A percentile compares a stretch with the other conserved stretches of the same genome.
These are phyloP conservation scores for Fragilariopsis cylindrus DNA, from an alignment of 108 stramenopile genomes.

Conservation along the genomic window DNA sequence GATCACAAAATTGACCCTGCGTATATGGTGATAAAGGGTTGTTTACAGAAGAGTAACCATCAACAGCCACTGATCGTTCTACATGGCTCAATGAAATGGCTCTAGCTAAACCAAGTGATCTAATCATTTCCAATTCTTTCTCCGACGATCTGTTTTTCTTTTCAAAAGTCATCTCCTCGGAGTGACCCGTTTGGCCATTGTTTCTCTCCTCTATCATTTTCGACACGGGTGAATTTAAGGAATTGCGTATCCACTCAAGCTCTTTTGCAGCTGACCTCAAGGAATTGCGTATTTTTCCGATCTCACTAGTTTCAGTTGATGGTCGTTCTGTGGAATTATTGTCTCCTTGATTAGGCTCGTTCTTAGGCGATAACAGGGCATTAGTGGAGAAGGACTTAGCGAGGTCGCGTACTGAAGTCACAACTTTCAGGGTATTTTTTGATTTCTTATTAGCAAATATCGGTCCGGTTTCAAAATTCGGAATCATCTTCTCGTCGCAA, in stretches of 20 bases:
- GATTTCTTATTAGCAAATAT: not conserved
- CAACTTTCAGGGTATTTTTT: not conserved
- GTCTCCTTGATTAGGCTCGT: not conserved
- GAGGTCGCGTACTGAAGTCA: not conserved
- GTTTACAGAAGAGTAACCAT: not conserved
- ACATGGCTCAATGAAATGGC: not conserved
- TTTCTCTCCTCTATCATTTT: slow-evolving; percentile 7
- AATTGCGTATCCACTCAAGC: not conserved
- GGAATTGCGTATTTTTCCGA: slow-evolving; percentile 5
- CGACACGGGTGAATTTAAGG: slow-evolving; percentile 2
- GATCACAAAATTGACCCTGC: not conserved
- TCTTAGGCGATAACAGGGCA: not conserved
- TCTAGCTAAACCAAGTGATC: not conserved
- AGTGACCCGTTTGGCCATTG: no score
- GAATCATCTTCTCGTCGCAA: not conserved
- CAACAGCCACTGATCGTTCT: not conserved
- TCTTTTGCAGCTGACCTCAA: not conserved
- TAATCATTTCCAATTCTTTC: not conserved
- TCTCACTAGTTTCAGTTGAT: not conserved
- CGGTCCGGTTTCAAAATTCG: not conserved
- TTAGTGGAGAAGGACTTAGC: slow-evolving; percentile 1
- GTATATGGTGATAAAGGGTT: not conserved
- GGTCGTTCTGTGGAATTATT: not conserved
- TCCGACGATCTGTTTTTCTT: not conserved
- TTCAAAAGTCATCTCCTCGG: no score